These are phyloP conservation scores for Durusdinium trenchii DNA, from an alignment of 73 alveolate genomes.

Conservation along the genomic window DNA sequence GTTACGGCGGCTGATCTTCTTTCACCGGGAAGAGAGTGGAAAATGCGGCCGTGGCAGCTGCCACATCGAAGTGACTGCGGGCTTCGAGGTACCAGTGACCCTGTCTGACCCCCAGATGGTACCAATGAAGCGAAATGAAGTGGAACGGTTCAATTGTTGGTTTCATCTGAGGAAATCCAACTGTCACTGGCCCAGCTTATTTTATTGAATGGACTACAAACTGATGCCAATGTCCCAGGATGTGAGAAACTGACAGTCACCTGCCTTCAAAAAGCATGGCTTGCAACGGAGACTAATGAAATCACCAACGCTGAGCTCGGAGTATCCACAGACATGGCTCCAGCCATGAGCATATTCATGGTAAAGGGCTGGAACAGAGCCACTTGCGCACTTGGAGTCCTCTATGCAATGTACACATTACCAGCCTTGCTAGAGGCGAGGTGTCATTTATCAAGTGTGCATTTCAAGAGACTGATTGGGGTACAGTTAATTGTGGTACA, in stretches of 20 bases:
- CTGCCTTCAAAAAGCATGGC: not conserved
- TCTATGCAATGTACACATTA: not conserved
- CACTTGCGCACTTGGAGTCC: not conserved
- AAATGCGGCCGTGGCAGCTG: no score
- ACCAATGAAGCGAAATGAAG: not conserved
- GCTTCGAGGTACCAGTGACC: not conserved
- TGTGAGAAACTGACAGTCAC: not conserved
- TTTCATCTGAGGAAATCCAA: not conserved
- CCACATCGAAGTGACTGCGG: no score
- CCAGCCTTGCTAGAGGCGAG: no score
- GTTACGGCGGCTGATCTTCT: no score
- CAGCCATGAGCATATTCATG: not conserved
- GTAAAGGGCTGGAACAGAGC: constrained; percentile 7
- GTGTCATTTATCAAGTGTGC: no score
- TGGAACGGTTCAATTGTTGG: not conserved
- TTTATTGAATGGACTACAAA: not conserved
- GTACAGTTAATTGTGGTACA: no score
- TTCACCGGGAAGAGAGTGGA: no score
- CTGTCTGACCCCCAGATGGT: not conserved
- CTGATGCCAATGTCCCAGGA: not conserved
- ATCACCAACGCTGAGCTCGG: not conserved
- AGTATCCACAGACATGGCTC: not conserved
- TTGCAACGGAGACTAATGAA: not conserved
- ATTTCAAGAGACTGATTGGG: no score
- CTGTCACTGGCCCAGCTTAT: not conserved